A percentile compares a stretch with the other conserved stretches of the same genome.
Evolutionary conservation across 2,329 filamentous ascomycete genomes (phyloP).

Genomic region (Colletotrichum lini): DNA sequence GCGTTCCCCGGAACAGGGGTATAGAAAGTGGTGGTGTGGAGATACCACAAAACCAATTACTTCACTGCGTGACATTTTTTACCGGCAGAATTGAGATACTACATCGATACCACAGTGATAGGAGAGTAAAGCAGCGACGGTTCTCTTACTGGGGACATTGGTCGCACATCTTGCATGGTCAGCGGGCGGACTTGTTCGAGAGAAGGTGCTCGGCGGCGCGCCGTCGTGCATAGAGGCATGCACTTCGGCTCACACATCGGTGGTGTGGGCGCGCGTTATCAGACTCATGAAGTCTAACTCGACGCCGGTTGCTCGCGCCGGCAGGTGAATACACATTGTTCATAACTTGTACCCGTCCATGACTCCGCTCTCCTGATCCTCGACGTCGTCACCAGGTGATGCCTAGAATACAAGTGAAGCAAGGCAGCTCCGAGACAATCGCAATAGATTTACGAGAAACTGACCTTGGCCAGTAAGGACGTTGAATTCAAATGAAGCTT

Average conservation of each 20-base stretch:
- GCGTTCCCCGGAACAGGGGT: constrained; percentile 93
- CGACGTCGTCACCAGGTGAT: neutral
- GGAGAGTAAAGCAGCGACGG: constrained; percentile 14
- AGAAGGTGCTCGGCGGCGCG: neutral
- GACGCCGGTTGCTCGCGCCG: constrained; percentile 1
- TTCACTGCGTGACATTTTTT: constrained; percentile 2
- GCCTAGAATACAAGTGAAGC: neutral
- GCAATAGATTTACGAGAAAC: neutral
- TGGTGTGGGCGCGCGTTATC: constrained; percentile 5
- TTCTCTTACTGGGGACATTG: neutral
- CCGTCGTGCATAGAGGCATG: constrained; percentile 4
- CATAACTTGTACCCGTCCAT: neutral
- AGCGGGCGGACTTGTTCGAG: neutral
- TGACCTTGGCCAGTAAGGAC: neutral
- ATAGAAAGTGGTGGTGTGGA: constrained; percentile 49
- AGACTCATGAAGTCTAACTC: constrained; percentile 31
- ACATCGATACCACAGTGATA: neutral
- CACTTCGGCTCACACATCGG: constrained; percentile 3
- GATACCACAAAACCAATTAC: neutral
- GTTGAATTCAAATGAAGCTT: neutral
- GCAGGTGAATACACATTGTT: neutral
- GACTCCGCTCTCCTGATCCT: neutral
- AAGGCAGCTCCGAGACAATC: neutral
- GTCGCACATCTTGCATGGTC: neutral
- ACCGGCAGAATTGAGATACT: constrained; percentile 13